Evolutionary conservation across 1,284 basidiomycete genomes (phyloP), one percentile per base, ranked within the genome.

Genomic region (Phylloporus sp.): DNA sequence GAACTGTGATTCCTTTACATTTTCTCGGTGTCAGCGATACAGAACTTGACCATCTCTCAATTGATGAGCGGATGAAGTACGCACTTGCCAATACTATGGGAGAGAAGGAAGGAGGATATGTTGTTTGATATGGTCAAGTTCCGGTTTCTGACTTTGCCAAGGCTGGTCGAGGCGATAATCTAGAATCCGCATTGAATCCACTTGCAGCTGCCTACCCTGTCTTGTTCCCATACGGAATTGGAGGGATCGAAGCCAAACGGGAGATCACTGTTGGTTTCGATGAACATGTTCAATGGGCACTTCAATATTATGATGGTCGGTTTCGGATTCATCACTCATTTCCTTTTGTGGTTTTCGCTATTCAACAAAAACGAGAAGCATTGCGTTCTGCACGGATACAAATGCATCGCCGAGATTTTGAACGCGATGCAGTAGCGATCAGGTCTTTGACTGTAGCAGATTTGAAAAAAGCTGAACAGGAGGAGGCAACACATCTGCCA

Each of bases 371-470:
- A 15, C 27, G 70, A 1, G 25, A 76, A 20, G 73, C 68, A 0
- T 19, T 73, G 0, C n/a, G 23, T 2, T 73, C 72, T 0, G 72
- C 73, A 0, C 17, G 55, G 0, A 41, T 77, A 1, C 77, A 78
- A 20, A 71, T 76, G 63, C 15, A 63, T 0, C 55, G 49, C 0
- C 11, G 20, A 15, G 71, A 72, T 11, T 77, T 77, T 43, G 69
- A 76, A 17, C 2, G 32, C 2, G 68, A 75, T 58, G 53, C 65
- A 0, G 23, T 53, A 0, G 55, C 67, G 0, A 45, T 78, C 5
- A 47, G 17, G 0, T 65, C 67, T 0, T 49, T 78, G 1, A 72
- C 73, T 0, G 8, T 56, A 0, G 66, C 63, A 2, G 70, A 72
- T 20, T 60, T 79, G 12, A 29, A 72, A 27, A 3, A 64, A 49